A percentile compares a stretch with the other conserved stretches of the same genome.
Evolutionary conservation across 148 eudicot genomes (phyloP).

Genomic region (Rhododendron kiyosumense): DNA sequence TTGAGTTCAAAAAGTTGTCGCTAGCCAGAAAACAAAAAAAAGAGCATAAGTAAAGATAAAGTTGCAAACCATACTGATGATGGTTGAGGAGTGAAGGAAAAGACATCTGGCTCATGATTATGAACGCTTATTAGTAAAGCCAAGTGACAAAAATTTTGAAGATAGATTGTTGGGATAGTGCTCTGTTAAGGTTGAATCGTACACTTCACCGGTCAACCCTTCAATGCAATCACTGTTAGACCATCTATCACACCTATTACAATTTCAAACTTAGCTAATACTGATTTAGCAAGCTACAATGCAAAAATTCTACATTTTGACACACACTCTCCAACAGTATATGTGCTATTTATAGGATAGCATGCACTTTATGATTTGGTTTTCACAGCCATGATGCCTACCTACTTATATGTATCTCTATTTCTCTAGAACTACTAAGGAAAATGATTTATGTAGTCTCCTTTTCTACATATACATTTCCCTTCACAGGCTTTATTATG

Average conservation of each 20-base stretch:
- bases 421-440: neutral
- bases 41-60: neutral
- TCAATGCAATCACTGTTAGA: neutral
- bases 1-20: neutral
- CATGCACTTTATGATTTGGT: neutral
- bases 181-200: neutral
- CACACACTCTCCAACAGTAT: neutral
- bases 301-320: neutral
- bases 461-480: neutral
- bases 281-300: neutral
- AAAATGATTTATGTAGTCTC: neutral
- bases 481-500: neutral
- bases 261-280: neutral
- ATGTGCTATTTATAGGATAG: neutral
- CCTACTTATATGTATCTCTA: neutral
- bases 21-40: neutral
- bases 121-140: neutral
- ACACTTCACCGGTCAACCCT: neutral
- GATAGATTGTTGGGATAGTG: neutral
- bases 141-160: neutral
- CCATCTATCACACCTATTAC: neutral
- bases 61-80: neutral
- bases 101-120: neutral
- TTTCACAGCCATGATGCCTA: neutral
- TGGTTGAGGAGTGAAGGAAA: neutral